phyloP scores from a whole-genome alignment of 1,284 basidiomycete species.

The Ustilago xerochloae region DNA sequence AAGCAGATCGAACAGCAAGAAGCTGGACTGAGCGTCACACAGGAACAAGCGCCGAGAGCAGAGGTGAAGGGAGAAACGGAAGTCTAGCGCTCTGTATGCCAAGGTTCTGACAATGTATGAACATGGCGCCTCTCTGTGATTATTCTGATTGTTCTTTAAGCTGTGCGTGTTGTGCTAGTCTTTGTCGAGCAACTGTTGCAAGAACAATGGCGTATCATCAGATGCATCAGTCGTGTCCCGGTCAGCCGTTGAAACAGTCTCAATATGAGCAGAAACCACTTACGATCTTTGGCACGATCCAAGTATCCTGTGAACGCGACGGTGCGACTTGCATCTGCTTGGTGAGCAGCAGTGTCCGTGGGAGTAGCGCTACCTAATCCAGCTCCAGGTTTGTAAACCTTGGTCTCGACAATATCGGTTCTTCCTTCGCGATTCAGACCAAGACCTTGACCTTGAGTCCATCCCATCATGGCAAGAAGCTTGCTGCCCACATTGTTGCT shows the following conservation, averaged over 20 bases:
- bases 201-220: not conserved
- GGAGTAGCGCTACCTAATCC: conserved; percentile 36
- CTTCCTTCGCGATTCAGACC: conserved; percentile 27
- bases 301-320: conserved; percentile 29
- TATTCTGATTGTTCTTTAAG: not conserved
- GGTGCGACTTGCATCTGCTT: not conserved
- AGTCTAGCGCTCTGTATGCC: not conserved
- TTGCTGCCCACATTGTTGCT: conserved; percentile 44
- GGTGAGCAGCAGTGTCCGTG: not conserved
- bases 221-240: too few relatives aligned
- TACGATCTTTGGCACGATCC: conserved; percentile 29
- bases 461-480: conserved; percentile 49
- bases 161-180: conserved; percentile 22
- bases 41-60: not conserved
- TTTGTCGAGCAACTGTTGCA: conserved; percentile 17
- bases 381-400: conserved; percentile 42
- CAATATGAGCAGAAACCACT: conserved; percentile 1
- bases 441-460: conserved; percentile 43
- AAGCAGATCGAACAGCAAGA: conserved; percentile 1
- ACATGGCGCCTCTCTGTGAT: too few relatives aligned
- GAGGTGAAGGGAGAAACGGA: conserved; percentile 1
- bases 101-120: not conserved
- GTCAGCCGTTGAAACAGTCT: too few relatives aligned
- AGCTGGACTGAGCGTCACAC: not conserved
- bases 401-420: conserved; percentile 39